phyloP scores from a whole-genome alignment of 768 basidiomycete species.

The Holtermannia corniformis region DNA sequence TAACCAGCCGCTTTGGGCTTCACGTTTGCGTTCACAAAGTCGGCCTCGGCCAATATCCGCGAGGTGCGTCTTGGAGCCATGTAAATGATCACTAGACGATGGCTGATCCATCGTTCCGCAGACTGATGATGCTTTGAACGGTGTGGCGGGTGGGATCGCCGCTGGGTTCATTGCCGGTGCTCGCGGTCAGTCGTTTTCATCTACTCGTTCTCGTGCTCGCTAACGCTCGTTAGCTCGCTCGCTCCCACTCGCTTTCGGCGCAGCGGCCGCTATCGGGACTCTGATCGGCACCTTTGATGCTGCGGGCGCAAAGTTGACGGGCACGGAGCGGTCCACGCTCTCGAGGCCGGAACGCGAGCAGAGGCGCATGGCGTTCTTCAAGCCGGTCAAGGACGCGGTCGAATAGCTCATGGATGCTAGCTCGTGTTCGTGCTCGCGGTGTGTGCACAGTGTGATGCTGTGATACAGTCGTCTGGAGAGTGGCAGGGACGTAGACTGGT shows the following conservation, averaged over 20 bases:
- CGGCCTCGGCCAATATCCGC: conserved; percentile 68
- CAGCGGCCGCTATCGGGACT: conserved; percentile 68
- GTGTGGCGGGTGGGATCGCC: conserved; percentile 78
- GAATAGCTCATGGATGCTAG: conserved; percentile 1
- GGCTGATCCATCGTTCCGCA: conserved; percentile 11
- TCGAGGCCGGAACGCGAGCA: conserved; percentile 51
- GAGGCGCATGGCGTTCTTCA: conserved; percentile 72
- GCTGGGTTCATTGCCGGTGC: conserved; percentile 86
- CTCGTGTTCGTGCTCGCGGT: not conserved
- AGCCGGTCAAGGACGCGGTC: conserved; percentile 45
- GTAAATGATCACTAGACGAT: not conserved
- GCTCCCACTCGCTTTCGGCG: conserved; percentile 66
- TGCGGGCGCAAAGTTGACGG: conserved; percentile 50
- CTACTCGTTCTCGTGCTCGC: not conserved
- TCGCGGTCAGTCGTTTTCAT: conserved; percentile 61
- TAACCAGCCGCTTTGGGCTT: conserved; percentile 74
- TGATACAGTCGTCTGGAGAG: no score
- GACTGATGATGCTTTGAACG: conserved; percentile 66
- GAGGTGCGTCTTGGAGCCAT: conserved; percentile 37
- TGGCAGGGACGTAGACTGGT: no score
- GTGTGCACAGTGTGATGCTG: not conserved
- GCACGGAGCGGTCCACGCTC: conserved; percentile 25
- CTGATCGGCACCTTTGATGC: conserved; percentile 74
- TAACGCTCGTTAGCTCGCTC: conserved; percentile 55
- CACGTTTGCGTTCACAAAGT: conserved; percentile 72